A percentile compares a stretch with the other conserved stretches of the same genome.
Conservation (phyloP, 176 grass and related monocot genomes). For the Oryza punctata region DNA sequence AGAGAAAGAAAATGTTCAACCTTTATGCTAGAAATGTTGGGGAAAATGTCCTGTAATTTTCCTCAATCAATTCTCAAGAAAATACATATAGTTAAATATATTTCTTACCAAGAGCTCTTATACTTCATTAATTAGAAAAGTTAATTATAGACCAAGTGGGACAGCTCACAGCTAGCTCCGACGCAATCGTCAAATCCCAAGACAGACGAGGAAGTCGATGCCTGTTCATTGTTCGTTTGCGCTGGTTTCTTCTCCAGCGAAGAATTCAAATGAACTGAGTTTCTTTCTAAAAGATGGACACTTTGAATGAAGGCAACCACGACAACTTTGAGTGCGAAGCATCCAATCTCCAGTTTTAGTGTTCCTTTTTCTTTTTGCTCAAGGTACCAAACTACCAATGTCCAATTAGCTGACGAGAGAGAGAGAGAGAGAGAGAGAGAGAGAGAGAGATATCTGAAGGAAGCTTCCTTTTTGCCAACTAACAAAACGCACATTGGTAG, state of each 20-base stretch:
- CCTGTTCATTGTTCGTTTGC: neutral
- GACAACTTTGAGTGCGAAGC: constrained; percentile 44
- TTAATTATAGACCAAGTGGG: neutral
- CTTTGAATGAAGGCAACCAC: constrained; percentile 42
- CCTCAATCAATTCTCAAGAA: neutral
- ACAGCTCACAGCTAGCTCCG: neutral
- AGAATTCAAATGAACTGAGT: neutral
- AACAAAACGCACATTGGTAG: neutral
- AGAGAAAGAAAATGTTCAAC: neutral
- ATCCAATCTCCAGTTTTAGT: neutral
- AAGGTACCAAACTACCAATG: neutral
- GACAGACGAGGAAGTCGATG: neutral
- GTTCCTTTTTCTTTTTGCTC: neutral
- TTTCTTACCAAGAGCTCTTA: neutral
- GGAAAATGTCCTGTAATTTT: neutral
- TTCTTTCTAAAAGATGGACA: neutral
- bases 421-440: neutral
- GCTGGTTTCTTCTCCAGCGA: neutral
- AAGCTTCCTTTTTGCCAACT: neutral
- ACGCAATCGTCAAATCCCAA: neutral
- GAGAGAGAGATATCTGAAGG: neutral
- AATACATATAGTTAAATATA: neutral
- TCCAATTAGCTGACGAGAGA: neutral
- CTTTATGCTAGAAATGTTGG: neutral
- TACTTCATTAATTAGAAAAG: neutral